Conservation (phyloP, 176 grass and related monocot genomes). For the Tillandsia leiboldiana region DNA sequence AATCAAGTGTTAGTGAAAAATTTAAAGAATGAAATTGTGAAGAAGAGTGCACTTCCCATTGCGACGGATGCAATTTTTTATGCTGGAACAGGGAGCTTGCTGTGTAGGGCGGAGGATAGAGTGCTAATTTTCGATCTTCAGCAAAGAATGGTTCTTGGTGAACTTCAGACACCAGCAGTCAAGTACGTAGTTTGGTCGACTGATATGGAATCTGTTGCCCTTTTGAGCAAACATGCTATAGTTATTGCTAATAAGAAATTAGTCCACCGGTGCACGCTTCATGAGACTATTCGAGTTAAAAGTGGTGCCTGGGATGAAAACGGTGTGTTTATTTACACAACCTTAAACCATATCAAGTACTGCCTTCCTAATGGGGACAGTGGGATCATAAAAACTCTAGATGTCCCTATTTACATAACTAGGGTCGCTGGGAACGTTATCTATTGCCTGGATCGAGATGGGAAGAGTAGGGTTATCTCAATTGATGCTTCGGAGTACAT, state of each 20-base stretch:
- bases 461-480: slow-evolving; percentile 65
- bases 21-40: slow-evolving; percentile 83
- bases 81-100: slow-evolving; percentile 75
- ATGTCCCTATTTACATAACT: slow-evolving; percentile 90
- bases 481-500: slow-evolving; percentile 96
- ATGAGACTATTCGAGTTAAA: slow-evolving; percentile 96
- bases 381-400: slow-evolving; percentile 90
- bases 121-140: slow-evolving; percentile 86
- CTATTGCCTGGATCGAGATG: slow-evolving; percentile 88
- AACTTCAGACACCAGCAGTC: slow-evolving; percentile 69
- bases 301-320: slow-evolving; percentile 99
- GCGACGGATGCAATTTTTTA: slow-evolving; percentile 81
- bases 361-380: slow-evolving; percentile 97
- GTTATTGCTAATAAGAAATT: slow-evolving; percentile 87
- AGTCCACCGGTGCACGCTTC: slow-evolving; percentile 73
- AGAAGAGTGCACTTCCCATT: slow-evolving; percentile 78
- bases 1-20: slow-evolving; percentile 80
- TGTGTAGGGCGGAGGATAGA: slow-evolving; percentile 82
- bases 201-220: slow-evolving; percentile 93
- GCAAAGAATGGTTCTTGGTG: slow-evolving; percentile 74
- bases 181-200: slow-evolving; percentile 85
- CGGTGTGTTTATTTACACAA: slow-evolving; percentile 79
- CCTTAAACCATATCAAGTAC: slow-evolving; percentile 97
- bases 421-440: slow-evolving; percentile 64
- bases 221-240: slow-evolving; percentile 89